Evolutionary conservation across 2,329 filamentous ascomycete species (phyloP), one percentile per base, ranked within the genome.

Genomic region (Tetracladium maxilliforme): DNA sequence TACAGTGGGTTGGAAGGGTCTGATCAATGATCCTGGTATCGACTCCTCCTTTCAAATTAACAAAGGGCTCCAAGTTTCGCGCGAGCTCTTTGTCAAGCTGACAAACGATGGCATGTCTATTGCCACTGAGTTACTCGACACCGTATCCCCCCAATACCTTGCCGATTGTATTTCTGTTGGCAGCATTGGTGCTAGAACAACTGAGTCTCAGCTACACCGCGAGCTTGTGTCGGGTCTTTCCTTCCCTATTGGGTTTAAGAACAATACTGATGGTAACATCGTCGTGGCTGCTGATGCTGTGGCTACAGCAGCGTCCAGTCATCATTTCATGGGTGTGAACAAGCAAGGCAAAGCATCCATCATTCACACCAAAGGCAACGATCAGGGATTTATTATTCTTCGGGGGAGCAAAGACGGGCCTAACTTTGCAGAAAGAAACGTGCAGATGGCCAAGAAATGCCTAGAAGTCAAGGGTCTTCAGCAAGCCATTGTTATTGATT

Each of bases 191-290:
- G 86, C 86, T 21, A 72, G 86, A 32, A 94, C 86, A 22, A 94
- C 86, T 23, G 86, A 94, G 58, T 86, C 77, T 23, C 86, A 94
- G 57, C 64, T 93, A 36, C 86, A 94, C 58, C 77, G 86, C 32
- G 86, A 94, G 59, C 69, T 94, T 30, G 86, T 86, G 4, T 86
- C 78, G 11, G 86, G 86, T 37, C 65, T 93, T 30, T 90, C 80
- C 28, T 93, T 92, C 74, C 86, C 84, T 13, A 83, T 94, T 36
- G 86, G 86, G 30, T 94, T 92, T 76, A 94, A 94, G 70, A 94
- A 94, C 54, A 86, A 86, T 33, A 94, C 86, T 13, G 86, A 94
- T 41, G 86, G 86, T 15, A 81, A 76, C 39, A 58, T 94, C 23
- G 71, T 70, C 16, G 83, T 93, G 6, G 84, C 86, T n/a, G 86